phyloP scores from a whole-genome alignment of 73 alveolate species.

The Tetrahymena borealis region DNA sequence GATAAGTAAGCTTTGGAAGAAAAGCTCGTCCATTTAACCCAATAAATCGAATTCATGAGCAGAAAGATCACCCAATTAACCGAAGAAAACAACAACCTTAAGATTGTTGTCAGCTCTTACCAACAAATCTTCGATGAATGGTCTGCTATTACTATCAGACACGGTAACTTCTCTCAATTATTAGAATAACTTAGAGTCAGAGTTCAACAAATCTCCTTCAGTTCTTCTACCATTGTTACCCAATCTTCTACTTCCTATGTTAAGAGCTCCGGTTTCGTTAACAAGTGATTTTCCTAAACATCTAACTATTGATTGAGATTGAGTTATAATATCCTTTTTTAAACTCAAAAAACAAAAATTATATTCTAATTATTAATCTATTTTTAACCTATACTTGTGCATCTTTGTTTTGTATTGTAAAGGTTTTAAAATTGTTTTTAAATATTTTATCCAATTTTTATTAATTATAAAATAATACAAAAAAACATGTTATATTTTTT shows the following conservation, averaged over 20 bases:
- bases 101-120: neutral
- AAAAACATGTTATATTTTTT: too few species aligned
- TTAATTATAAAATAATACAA: too few species aligned
- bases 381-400: too few species aligned
- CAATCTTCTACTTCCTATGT: neutral
- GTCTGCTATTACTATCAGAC: neutral
- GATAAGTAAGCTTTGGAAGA: neutral
- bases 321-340: too few species aligned
- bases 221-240: neutral
- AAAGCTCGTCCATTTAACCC: neutral
- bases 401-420: too few species aligned
- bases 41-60: neutral
- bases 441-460: too few species aligned
- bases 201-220: neutral
- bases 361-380: too few species aligned
- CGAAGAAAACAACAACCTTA: neutral
- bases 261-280: neutral
- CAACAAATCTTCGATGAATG: neutral
- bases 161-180: neutral
- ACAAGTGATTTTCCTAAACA: neutral
- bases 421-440: too few species aligned
- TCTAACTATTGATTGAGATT: neutral
- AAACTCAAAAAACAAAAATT: too few species aligned
- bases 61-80: neutral
- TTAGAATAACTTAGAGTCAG: neutral